Percentiles rank a stretch among this genome's conserved stretches.
phyloP scores from a whole-genome alignment of 805 yeast species.

The Wickerhamomyces bisporus region DNA sequence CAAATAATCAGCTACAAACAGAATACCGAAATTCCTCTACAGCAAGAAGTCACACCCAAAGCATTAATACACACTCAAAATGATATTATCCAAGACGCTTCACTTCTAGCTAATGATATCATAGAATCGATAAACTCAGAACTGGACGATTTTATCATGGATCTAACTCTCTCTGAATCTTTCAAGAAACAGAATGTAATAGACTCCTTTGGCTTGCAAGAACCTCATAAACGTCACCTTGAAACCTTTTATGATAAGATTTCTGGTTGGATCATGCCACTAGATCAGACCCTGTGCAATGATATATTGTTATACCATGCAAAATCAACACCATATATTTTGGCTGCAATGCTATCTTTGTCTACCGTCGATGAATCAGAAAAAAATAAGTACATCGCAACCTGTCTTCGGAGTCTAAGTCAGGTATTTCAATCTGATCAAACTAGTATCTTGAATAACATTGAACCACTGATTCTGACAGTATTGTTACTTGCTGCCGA shows the following conservation, averaged over 20 bases:
- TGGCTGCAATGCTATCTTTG: slow-evolving; percentile 53
- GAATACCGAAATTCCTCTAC: background rate
- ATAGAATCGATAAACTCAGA: slow-evolving; percentile 17
- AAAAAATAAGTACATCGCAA: slow-evolving; percentile 40
- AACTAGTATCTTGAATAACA: slow-evolving; percentile 37
- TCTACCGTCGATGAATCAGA: slow-evolving; percentile 41
- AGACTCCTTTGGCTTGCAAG: slow-evolving; percentile 17
- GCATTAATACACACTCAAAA: slow-evolving; percentile 3
- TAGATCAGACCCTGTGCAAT: slow-evolving; percentile 39
- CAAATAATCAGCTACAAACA: too few relatives aligned
- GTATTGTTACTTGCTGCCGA: slow-evolving; percentile 59
- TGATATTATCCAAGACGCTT: slow-evolving; percentile 19
- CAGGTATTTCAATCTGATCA: slow-evolving; percentile 33
- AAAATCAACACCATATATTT: slow-evolving; percentile 41
- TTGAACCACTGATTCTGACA: slow-evolving; percentile 64
- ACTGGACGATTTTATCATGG: slow-evolving; percentile 15
- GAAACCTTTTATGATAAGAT: slow-evolving; percentile 21
- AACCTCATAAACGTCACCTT: slow-evolving; percentile 19
- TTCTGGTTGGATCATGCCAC: slow-evolving; percentile 19
- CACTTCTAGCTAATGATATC: slow-evolving; percentile 19
- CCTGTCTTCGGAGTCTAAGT: slow-evolving; percentile 41
- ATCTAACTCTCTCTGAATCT: slow-evolving; percentile 12
- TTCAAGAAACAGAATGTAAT: slow-evolving; percentile 17
- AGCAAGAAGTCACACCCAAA: too few relatives aligned
- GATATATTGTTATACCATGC: slow-evolving; percentile 49